Conservation (phyloP, 495 filamentous ascomycete species). For the Neurospora discreta region DNA sequence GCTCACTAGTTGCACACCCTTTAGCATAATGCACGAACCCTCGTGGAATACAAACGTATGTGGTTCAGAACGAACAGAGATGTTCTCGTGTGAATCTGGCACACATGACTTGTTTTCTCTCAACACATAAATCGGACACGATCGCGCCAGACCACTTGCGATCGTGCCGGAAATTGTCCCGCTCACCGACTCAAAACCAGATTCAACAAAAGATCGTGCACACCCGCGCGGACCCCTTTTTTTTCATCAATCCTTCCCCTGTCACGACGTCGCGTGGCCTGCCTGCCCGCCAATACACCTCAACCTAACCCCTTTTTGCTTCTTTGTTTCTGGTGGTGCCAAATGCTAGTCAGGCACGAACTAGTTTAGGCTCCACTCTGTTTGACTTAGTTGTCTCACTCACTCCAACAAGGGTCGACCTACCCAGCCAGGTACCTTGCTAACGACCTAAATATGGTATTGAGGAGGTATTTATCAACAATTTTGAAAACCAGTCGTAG, state of each 20-base stretch:
- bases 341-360: background rate
- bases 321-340: background rate
- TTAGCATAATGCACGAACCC: background rate
- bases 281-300: background rate
- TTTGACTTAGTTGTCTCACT: background rate
- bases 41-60: background rate
- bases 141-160: background rate
- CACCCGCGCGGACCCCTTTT: background rate
- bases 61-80: background rate
- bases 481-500: background rate
- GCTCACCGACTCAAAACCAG: background rate
- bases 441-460: too few relatives aligned
- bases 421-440: too few relatives aligned
- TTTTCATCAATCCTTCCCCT: background rate
- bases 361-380: background rate
- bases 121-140: background rate
- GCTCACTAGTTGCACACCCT: background rate
- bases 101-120: too few relatives aligned
- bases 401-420: too few relatives aligned
- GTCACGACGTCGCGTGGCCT: background rate
- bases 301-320: background rate
- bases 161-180: background rate
- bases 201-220: background rate
- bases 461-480: background rate
- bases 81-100: background rate